Percentiles rank a stretch among this genome's conserved stretches.
phyloP scores from a whole-genome alignment of 768 basidiomycete species.

The Melanogaster broomeanus region DNA sequence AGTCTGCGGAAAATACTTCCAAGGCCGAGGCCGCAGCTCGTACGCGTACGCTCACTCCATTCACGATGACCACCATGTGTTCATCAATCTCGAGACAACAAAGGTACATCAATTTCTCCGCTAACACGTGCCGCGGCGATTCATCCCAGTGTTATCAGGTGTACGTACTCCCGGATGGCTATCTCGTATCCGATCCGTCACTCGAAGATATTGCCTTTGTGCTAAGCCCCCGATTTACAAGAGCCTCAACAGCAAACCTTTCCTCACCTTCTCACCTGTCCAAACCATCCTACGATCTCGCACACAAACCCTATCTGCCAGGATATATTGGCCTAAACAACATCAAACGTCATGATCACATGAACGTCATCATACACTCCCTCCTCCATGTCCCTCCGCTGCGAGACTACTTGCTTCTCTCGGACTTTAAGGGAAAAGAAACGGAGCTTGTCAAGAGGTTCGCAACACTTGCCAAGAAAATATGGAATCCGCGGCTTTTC shows the following conservation, averaged over 20 bases:
- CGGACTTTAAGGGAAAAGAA: constrained; percentile 70
- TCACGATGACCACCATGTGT: constrained; percentile 97
- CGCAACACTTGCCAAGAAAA: constrained; percentile 82
- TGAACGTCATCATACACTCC: constrained; percentile 95
- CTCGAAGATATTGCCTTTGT: constrained; percentile 94
- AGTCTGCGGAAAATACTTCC: constrained; percentile 98
- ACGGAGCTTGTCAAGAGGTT: constrained; percentile 89
- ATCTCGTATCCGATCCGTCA: constrained; percentile 94
- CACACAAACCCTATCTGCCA: constrained; percentile 79
- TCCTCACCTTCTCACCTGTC: constrained; percentile 59
- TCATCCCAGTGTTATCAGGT: constrained; percentile 56
- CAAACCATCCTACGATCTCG: constrained; percentile 84
- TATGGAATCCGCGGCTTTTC: constrained; percentile 97
- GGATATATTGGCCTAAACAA: constrained; percentile 98
- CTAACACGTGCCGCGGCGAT: constrained; percentile 17
- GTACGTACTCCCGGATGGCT: constrained; percentile 96
- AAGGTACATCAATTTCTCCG: constrained; percentile 57
- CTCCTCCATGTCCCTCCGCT: constrained; percentile 89
- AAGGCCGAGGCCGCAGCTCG: constrained; percentile 90
- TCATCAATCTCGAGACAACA: constrained; percentile 91
- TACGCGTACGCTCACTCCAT: constrained; percentile 98
- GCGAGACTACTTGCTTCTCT: constrained; percentile 83
- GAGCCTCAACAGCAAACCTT: constrained; percentile 50
- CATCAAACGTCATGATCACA: constrained; percentile 95
- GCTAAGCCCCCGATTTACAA: constrained; percentile 85